Percentiles rank a stretch among this genome's conserved stretches.
Conservation (phyloP, 495 filamentous ascomycete species). For the Aspergillus sclerotioniger region DNA sequence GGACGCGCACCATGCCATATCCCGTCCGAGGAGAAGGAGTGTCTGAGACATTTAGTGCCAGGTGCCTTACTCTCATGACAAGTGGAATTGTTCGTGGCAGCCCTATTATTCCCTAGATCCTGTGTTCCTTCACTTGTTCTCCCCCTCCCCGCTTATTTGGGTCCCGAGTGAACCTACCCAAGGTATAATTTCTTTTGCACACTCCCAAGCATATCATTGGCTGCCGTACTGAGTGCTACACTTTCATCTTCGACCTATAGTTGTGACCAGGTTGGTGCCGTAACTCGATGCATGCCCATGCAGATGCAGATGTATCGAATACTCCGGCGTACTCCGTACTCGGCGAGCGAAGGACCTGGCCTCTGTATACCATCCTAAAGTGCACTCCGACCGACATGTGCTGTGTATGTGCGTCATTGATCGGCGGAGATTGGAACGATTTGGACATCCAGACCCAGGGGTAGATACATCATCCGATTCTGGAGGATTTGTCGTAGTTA, state of each 20-base stretch:
- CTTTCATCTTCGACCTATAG: not conserved
- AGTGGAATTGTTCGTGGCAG: too few relatives aligned
- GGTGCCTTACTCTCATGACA: too few relatives aligned
- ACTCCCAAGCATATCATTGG: not conserved
- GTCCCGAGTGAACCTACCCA: not conserved
- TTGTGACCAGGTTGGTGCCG: not conserved
- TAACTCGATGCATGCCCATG: not conserved
- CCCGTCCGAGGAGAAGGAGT: too few relatives aligned
- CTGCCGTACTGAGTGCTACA: not conserved
- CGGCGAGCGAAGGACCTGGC: not conserved
- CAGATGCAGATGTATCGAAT: not conserved
- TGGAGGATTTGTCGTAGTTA: too few relatives aligned
- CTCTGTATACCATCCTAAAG: not conserved
- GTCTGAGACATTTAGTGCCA: too few relatives aligned
- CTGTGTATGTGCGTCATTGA: too few relatives aligned
- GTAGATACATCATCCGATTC: too few relatives aligned
- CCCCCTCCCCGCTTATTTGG: not conserved
- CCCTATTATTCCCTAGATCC: not conserved
- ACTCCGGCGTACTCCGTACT: not conserved
- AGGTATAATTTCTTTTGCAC: not conserved
- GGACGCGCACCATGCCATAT: too few relatives aligned
- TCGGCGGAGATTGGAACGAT: too few relatives aligned
- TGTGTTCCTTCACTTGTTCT: not conserved
- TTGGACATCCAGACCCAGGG: too few relatives aligned
- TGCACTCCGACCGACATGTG: too few relatives aligned